Evolutionary conservation across 352 stramenopile species (phyloP), one percentile per base, ranked within the genome.

Genomic region (Phytophthora meadii): DNA sequence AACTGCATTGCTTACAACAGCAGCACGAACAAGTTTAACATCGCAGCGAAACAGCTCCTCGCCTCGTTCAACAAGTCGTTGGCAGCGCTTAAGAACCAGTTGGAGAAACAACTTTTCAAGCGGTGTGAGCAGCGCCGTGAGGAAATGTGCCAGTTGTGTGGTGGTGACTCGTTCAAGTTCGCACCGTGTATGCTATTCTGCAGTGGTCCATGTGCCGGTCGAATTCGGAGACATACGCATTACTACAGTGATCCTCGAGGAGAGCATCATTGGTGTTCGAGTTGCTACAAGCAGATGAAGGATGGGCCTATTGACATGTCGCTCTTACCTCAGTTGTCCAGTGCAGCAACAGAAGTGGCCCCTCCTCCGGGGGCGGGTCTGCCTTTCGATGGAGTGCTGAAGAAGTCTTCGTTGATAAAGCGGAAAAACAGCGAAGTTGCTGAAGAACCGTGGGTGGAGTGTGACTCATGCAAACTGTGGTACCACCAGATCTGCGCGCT

Each of bases 401-500:
- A 90, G 45, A 99, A 99, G 65, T 87, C 88, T 44, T 93, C 97
- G 9, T 70, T 99, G 3, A 63, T 96, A 14, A 99, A 98, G 71
- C 97, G 98, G 42, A 99, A 99, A 73, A 99, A 99, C 76, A 98
- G 98, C 62, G 97, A 99, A 69, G 89, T 98, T 1, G 94, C 97
- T 4, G 95, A 98, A 79, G 97, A 99, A 69, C 88, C 91, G 54
- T 99, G 98, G 98, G 97, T 99, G 4, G 91, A 98, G 61, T 99
- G 98, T 73, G 97, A 99, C 65, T 92, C 88, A 24, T 99, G 98
- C 73, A 98, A 99, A 51, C 72, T 98, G 28, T 99, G 98, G 97
- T 98, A 99, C 44, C 98, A 99, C 77, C 97, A 99, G 63, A 99
- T 99, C 65, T 99, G 98, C 75, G 97, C 96, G 28, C 85, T 99